Conservation (phyloP, 352 stramenopile species). For the Labyrinthula sp. region DNA sequence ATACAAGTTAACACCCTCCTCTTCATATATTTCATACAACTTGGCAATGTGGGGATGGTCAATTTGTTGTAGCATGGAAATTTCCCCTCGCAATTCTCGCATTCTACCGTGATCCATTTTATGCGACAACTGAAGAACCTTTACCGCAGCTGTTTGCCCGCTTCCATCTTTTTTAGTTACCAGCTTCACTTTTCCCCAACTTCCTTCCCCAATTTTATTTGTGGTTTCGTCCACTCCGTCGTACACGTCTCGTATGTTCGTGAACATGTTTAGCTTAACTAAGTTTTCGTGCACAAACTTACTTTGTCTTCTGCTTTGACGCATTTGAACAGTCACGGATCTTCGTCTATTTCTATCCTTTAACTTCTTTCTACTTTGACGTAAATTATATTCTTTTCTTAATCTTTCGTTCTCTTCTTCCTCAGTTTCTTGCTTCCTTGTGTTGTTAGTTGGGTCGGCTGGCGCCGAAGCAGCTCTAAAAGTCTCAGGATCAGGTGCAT, state of each 20-base stretch:
- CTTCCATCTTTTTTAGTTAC: conserved; percentile 14
- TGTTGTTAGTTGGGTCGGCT: no score
- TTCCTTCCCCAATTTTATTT: conserved; percentile 10
- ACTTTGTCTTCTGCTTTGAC: no score
- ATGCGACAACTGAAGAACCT: conserved; percentile 20
- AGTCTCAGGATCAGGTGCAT: no score
- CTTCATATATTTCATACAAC: conserved; percentile 32
- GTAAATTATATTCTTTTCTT: no score
- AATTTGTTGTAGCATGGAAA: conserved; percentile 22
- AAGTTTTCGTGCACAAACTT: conserved; percentile 25
- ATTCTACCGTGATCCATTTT: conserved; percentile 14
- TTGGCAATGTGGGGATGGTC: conserved; percentile 29
- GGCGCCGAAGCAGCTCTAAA: no score
- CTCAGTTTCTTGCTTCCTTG: no score
- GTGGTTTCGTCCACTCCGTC: conserved; percentile 7
- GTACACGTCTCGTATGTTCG: conserved; percentile 27
- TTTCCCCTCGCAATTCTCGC: conserved; percentile 23
- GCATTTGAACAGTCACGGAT: no score
- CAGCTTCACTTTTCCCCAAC: conserved; percentile 22
- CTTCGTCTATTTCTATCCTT: no score
- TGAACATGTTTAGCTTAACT: conserved; percentile 19
- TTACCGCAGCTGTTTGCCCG: conserved; percentile 14
- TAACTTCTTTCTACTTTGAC: no score
- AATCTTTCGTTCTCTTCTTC: no score
- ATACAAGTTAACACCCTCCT: conserved; percentile 60